Evolutionary conservation across 2,329 filamentous ascomycete species (phyloP), one percentile per base, ranked within the genome.

Genomic region (Sporothrix euskadiensis): DNA sequence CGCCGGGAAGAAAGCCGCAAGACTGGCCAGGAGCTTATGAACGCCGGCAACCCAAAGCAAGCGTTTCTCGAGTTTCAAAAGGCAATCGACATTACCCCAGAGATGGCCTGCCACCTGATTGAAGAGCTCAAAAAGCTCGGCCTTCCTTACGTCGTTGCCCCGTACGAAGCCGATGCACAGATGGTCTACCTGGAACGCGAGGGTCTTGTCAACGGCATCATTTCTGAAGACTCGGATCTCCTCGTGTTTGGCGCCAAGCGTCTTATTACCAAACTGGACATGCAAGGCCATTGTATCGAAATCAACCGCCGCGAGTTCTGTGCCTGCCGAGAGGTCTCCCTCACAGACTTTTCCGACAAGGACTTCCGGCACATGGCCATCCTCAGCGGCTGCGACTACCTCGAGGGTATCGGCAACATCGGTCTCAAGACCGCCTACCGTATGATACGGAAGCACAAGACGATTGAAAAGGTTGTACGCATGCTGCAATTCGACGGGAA

Each of bases 81-180:
- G 81, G 92, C 94, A 63, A 92, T 98, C 74, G 96, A 99, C 81
- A 90, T 99, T 52, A 98, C 96, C 1, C 95, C 97, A 1, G 91
- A 96, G 78, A 99, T 99, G 97, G 96, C 96, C 8, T 89, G 93
- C 7, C 88, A 92, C 77, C 84, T 98, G 71, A 99, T 99, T 74
- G 94, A 98, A 77, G 93, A 97, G 80, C 86, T 98, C 78, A 98
- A 97, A 83, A 89, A 89, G 78, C 84, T 91, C 78, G 87, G 89
- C 54, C 87, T 99, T 19, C 88, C 93, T 73, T 98, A 97, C 80
- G 87, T 99, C 72, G 97, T 99, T 22, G 96, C 96, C 0, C 96
- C 96, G 0, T 99, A 98, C 82, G 96, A 99, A 84, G 96, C 96
- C 65, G 96, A 99, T 81, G 91, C 95, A n/a, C 95, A 99, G 81